These are phyloP conservation scores for Meyerozyma elateridarum DNA, from an alignment of 1,139 yeast species.

Conservation along the genomic window DNA sequence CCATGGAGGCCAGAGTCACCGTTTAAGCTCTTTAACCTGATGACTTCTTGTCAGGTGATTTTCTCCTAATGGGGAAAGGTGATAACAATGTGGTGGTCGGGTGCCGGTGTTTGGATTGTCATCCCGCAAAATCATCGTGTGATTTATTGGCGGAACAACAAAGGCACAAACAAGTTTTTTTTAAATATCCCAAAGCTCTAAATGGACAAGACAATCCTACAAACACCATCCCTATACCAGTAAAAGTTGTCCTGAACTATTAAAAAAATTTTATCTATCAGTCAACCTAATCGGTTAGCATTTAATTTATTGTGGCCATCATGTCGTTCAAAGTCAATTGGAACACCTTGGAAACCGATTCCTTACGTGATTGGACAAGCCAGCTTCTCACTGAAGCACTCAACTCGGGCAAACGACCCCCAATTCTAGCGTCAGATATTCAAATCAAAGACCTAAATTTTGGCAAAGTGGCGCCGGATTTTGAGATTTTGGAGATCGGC, in stretches of 20 bases:
- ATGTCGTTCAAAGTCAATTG: conserved; percentile 83
- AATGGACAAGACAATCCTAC: too few relatives aligned
- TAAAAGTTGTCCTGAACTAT: too few relatives aligned
- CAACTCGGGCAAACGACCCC: conserved; percentile 72
- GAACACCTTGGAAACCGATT: conserved; percentile 71
- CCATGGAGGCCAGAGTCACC: not conserved
- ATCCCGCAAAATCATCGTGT: too few relatives aligned
- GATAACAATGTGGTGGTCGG: too few relatives aligned
- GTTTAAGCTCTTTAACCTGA: not conserved
- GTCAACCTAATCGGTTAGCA: not conserved
- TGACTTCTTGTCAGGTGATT: too few relatives aligned
- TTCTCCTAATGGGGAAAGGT: too few relatives aligned
- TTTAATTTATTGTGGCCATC: conserved; percentile 3
- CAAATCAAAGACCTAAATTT: conserved; percentile 69
- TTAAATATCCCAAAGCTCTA: too few relatives aligned
- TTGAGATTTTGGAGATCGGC: conserved; percentile 82
- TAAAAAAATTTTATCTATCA: too few relatives aligned
- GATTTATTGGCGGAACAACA: too few relatives aligned
- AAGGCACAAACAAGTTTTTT: too few relatives aligned
- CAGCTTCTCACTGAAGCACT: conserved; percentile 72
- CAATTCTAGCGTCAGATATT: conserved; percentile 70
- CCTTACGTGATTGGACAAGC: conserved; percentile 61
- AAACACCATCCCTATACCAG: too few relatives aligned
- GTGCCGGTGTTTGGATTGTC: too few relatives aligned
- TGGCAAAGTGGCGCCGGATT: conserved; percentile 73